Percentiles rank a stretch among this genome's conserved stretches.
These are phyloP conservation scores for Abrus pulchellus DNA, from an alignment of 306 rosid genomes.

Conservation along the genomic window DNA sequence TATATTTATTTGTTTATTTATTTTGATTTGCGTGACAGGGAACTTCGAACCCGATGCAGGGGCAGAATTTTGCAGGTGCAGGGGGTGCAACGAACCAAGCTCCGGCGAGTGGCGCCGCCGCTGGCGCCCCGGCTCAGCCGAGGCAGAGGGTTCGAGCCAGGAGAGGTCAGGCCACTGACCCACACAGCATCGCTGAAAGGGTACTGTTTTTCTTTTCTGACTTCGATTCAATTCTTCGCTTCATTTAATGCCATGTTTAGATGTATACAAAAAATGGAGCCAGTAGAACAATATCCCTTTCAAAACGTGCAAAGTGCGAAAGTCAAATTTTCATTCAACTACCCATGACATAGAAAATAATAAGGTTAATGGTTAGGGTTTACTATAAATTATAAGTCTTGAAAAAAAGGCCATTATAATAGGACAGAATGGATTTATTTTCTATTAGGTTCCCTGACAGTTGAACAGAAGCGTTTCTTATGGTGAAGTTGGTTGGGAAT, in stretches of 20 bases:
- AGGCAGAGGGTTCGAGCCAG: slow-evolving; percentile 88
- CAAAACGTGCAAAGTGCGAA: neutral
- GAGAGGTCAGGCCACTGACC: slow-evolving; percentile 98
- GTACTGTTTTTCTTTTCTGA: slow-evolving; percentile 48
- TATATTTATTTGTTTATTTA: neutral
- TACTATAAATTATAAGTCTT: neutral
- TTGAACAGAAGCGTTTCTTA: neutral
- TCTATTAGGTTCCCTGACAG: neutral
- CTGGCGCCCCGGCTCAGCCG: slow-evolving; percentile 71
- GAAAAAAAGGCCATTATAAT: neutral
- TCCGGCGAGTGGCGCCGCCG: slow-evolving; percentile 42
- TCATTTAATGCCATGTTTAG: slow-evolving; percentile 37
- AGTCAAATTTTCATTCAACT: neutral
- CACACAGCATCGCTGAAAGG: slow-evolving; percentile 97
- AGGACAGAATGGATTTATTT: slow-evolving; percentile 6
- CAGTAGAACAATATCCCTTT: neutral
- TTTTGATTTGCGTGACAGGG: neutral
- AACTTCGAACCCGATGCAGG: slow-evolving; percentile 47
- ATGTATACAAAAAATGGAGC: slow-evolving; percentile 41
- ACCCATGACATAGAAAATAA: neutral
- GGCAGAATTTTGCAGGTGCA: slow-evolving; percentile 60
- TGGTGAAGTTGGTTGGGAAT: neutral
- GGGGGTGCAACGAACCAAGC: slow-evolving; percentile 58
- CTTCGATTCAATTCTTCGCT: slow-evolving; percentile 19
- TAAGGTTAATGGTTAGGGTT: neutral